Base-by-base conservation (phyloP, 495 filamentous ascomycete genomes). In the Margaritispora aquatica region DNA sequence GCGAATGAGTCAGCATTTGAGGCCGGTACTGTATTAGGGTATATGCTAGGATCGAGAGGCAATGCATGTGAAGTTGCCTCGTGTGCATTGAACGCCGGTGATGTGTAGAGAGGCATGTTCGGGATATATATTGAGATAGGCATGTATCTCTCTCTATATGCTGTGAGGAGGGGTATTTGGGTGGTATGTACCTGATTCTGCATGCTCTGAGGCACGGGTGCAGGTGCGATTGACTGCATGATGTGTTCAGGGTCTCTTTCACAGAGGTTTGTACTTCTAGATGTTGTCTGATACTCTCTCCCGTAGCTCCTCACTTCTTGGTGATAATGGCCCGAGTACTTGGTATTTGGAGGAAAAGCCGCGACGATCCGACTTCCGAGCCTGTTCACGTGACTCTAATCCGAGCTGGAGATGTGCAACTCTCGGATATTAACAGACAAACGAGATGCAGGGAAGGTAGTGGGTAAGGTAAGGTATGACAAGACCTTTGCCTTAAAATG, bases 221-320 rank as follows among this genome's bases (percentile, higher is more conserved):
- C 65, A 8, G 65, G 65, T 19, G 65, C 65, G 44, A 67, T 64
- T 26, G 65, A 64, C 54, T 66, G 64, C 64, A 50, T 50, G 20
- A 22, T 26, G 47, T 44, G 10, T 44, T 44, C 17, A n/a, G 38
- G 38, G 19, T 8, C n/a, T 15, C 10, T n/a, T 17, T 44, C 38
- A 44, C 17, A 44, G 19, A 44, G 15, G 38, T 44, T 8, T 44
- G 4, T 44, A 15, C 10, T 9, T 17, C 19, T 8, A n/a, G 38
- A n/a, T n/a, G 38, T 3, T n/a, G 38, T 44, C 38, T 44, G 38
- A n/a, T 15, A 44, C 19, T 2, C 38, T 44, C 38, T 44, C n/a
- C n/a, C 38, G 38, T 44, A 17, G 38, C 3, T 44, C 38, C 19
- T 3, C 38, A 15, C 38, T 8, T 44, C 38, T 44, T 44, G 38